Percentiles rank a stretch among this genome's conserved stretches.
phyloP scores from a whole-genome alignment of 2,329 filamentous ascomycete genomes.

The Alternaria metachromatica region DNA sequence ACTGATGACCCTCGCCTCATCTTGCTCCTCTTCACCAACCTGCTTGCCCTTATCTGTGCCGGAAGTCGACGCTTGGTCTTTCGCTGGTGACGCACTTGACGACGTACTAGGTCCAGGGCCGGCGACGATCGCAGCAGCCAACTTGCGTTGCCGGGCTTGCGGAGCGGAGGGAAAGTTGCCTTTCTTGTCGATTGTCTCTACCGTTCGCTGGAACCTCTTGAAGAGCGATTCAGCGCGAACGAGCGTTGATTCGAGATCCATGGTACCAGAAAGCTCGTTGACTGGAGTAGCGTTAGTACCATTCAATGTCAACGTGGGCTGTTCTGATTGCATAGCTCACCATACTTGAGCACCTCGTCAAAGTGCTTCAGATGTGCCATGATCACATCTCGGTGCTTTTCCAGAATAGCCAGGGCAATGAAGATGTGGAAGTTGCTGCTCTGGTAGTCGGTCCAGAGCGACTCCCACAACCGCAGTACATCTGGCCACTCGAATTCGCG shows the following conservation, averaged over 20 bases:
- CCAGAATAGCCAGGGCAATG: slow-evolving; percentile 88
- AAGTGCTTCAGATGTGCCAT: slow-evolving; percentile 94
- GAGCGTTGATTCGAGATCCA: slow-evolving; percentile 86
- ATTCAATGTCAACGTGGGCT: background rate
- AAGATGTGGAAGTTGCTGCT: slow-evolving; percentile 94
- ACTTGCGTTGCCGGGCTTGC: slow-evolving; percentile 57
- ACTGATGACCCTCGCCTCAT: slow-evolving; percentile 63
- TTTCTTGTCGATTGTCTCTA: slow-evolving; percentile 93
- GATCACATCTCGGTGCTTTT: slow-evolving; percentile 95
- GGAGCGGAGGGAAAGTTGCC: slow-evolving; percentile 74
- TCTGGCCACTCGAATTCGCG: slow-evolving; percentile 92
- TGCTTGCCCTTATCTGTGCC: slow-evolving; percentile 46
- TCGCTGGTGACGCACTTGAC: slow-evolving; percentile 23
- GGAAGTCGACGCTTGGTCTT: slow-evolving; percentile 31
- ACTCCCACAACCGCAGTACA: slow-evolving; percentile 87
- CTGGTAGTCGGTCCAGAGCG: slow-evolving; percentile 90
- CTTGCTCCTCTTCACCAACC: slow-evolving; percentile 31
- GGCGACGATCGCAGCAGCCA: slow-evolving; percentile 43
- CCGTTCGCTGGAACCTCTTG: slow-evolving; percentile 82
- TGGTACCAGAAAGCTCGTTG: slow-evolving; percentile 92
- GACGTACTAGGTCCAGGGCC: slow-evolving; percentile 27
- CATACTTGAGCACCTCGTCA: slow-evolving; percentile 96
- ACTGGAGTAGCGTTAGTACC: slow-evolving; percentile 60
- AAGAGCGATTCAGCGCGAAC: slow-evolving; percentile 89
- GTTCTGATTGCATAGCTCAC: slow-evolving; percentile 58